Base-by-base conservation (phyloP, 495 filamentous ascomycete species). In the Penicillium herquei region DNA sequence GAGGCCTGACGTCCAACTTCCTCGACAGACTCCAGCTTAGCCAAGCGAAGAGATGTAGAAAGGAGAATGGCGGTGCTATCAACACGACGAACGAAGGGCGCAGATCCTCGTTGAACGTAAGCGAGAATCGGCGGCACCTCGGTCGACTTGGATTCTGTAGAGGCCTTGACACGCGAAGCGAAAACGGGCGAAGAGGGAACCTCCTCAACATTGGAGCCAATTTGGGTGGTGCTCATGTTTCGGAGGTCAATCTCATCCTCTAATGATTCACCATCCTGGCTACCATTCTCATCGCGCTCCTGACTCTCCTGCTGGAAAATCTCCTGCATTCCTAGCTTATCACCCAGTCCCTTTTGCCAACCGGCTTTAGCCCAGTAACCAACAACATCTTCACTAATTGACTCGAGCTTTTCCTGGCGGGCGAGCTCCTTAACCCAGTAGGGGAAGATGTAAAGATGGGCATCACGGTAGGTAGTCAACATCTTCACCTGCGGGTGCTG, bases 311-410 rank as follows among this genome's bases (percentile, higher is more conserved):
- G 56, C 34, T 76, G 69, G 48, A 96, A 78, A 37, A 94, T 81
- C 39, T 88, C 77, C 39, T 77, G 71, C 31, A 98, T 70, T 3
- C 84, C 81, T 7, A 98, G 79, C 70, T 96, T 97, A 14, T 85
- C 80, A 1, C 79, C 83, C 0, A 97, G 74, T 0, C 90, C 88
- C 18, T 82, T 75, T 70, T 97, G 92, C 94, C 94, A 99, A 34
- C 81, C 84, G 1, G 92, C 81, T 67, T 98, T 98, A 11, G 91
- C 91, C 92, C 92, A 96, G 87, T 87, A 96, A 11, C 92, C 93
- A 14, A 99, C 70, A 16, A 97, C 81, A 61, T 98, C 95, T 72
- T 99, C 94, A 49, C 88, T 87, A 51, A 99, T 83, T 39, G 84
- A 92, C 49, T 96, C 87, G 42, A 98, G 81, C 16, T 78, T 84